A percentile compares a stretch with the other conserved stretches of the same genome.
phyloP scores from a whole-genome alignment of 352 stramenopile species.

The Globisporangium barbulae region DNA sequence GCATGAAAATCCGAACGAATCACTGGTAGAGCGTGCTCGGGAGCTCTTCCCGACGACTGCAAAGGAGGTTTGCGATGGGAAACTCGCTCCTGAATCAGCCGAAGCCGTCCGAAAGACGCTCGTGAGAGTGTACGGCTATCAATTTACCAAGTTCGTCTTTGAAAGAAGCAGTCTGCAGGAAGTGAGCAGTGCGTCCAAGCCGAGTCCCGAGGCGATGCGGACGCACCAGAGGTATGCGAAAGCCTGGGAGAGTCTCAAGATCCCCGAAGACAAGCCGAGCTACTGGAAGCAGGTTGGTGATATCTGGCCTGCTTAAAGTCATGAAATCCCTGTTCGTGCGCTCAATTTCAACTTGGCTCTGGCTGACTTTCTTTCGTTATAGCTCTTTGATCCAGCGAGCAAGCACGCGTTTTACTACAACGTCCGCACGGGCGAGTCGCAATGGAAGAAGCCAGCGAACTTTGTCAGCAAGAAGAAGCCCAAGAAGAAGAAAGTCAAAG shows the following conservation, averaged over 20 bases:
- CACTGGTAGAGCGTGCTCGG: constrained; percentile 1
- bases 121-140: constrained; percentile 43
- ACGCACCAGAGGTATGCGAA: constrained; percentile 35
- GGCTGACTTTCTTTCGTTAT: background rate
- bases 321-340: no score
- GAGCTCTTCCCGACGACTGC: constrained; percentile 23
- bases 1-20: background rate
- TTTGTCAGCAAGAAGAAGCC: constrained; percentile 21
- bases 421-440: constrained; percentile 59
- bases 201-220: constrained; percentile 31
- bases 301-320: no score
- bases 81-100: constrained; percentile 18
- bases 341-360: no score
- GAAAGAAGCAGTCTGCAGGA: constrained; percentile 44
- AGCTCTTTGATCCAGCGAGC: constrained; percentile 44
- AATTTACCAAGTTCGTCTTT: constrained; percentile 43
- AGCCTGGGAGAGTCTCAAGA: constrained; percentile 24
- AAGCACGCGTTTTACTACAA: constrained; percentile 68
- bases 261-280: constrained; percentile 44
- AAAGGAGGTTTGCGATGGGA: constrained; percentile 20
- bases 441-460: constrained; percentile 47
- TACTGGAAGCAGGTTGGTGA: constrained; percentile 68
- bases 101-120: constrained; percentile 31
- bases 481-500: constrained; percentile 20
- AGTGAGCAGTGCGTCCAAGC: constrained; percentile 19